Evolutionary conservation across 1,284 basidiomycete species (phyloP).

Genomic region (Clitocybe nebularis): DNA sequence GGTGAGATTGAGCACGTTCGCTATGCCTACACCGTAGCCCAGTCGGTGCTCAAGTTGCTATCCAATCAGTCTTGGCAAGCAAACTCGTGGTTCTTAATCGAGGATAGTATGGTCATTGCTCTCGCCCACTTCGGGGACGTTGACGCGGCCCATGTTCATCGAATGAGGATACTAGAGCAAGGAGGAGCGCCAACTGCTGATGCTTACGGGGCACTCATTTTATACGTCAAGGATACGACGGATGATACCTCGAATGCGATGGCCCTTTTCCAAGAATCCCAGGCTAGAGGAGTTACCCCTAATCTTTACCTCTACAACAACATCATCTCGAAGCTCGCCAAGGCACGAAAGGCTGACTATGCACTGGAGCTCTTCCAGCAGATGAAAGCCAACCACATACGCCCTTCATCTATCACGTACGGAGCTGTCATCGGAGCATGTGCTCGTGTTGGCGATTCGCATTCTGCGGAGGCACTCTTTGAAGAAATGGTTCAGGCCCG

Average conservation of each 20-base stretch:
- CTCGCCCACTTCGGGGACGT: conserved; percentile 78
- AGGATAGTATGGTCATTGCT: conserved; percentile 87
- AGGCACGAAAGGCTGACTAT: conserved; percentile 86
- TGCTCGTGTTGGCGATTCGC: conserved; percentile 87
- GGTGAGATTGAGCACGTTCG: conserved; percentile 60
- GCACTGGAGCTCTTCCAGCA: conserved; percentile 83
- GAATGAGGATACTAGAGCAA: conserved; percentile 72
- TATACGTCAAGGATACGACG: conserved; percentile 86
- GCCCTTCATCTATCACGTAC: conserved; percentile 88
- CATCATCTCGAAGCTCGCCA: conserved; percentile 90
- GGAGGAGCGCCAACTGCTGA: conserved; percentile 82
- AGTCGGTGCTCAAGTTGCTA: conserved; percentile 49
- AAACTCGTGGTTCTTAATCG: conserved; percentile 72
- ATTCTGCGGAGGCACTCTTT: conserved; percentile 82
- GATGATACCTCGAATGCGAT: conserved; percentile 89
- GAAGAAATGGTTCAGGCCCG: conserved; percentile 75
- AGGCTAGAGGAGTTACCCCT: conserved; percentile 63
- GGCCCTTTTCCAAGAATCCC: conserved; percentile 80
- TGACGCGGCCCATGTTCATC: conserved; percentile 78
- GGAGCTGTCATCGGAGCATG: conserved; percentile 95
- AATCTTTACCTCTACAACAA: conserved; percentile 93
- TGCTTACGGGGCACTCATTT: conserved; percentile 88
- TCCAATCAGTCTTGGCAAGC: conserved; percentile 49
- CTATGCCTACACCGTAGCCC: conserved; percentile 69
- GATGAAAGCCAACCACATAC: conserved; percentile 69